Base-by-base conservation (phyloP, 2,329 filamentous ascomycete genomes). In the Myriosclerotinia curreyana region DNA sequence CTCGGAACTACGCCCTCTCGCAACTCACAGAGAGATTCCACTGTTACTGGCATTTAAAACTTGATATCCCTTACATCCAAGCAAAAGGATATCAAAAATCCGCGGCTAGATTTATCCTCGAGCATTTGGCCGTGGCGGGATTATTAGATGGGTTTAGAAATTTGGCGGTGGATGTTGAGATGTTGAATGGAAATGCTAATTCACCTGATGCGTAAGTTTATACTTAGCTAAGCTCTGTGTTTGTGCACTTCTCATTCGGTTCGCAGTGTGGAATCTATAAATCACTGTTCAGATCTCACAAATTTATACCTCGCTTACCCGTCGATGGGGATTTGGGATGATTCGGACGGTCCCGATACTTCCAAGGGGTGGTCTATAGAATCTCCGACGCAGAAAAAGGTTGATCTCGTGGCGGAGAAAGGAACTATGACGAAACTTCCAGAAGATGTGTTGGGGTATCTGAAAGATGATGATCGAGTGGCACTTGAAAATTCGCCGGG, bases 21-120 rank as follows among this genome's bases (percentile, higher is more conserved):
- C 34, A 61, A 22, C 25, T 61, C 28, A 52, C 59, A 4, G 48
- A 42, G 22, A 44, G 59, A 22, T 61, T 61, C 25, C 48, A 52
- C 34, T 38, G 59, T 22, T 61, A 61, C 36, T 61, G 59, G 59
- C 44, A 61, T 46, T 25, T 52, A 6, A 44, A 51, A n/a, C 28
- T 61, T 15, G 59, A 61, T 20, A 44, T 46, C n/a, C 36, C 49
- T 6, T 53, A 61, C 44, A n/a, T 61, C 36, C 36, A 44, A 38
- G 49, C 20, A 14, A 22, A 44, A 15, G 25, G 6, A 44, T 61
- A 15, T 25, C 28, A 8, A 17, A n/a, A 31, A 15, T 17, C 36
- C 22, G 56, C 22, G 11, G 36, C 48, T 3, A 20, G 48, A 22
- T 42, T 34, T 22, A 28, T 8, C 9, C n/a, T 61, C 2, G 7